Conservation (phyloP, 345 rosid species). For the Populus euphratica region DNA sequence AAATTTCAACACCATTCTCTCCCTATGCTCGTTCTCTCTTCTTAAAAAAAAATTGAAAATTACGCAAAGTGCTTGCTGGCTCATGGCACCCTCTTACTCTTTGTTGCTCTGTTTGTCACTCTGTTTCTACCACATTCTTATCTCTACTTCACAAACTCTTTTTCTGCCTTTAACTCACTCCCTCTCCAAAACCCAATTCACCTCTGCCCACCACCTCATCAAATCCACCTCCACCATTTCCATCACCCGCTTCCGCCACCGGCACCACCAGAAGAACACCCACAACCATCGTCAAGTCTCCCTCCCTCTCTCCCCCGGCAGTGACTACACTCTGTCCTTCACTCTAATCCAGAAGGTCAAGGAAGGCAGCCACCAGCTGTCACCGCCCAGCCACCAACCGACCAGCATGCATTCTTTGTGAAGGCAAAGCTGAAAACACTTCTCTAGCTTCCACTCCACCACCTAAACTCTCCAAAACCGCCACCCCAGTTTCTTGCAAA, state of each 20-base stretch:
- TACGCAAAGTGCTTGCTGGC: no score
- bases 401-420: slow-evolving; percentile 96
- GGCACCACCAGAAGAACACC: slow-evolving; percentile 27
- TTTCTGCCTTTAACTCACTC: slow-evolving; percentile 63
- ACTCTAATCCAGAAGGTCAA: no score
- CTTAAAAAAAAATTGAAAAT: background rate
- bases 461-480: slow-evolving; percentile 43
- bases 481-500: slow-evolving; percentile 51
- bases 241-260: slow-evolving; percentile 60
- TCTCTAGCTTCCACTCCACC: slow-evolving; percentile 25
- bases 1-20: background rate
- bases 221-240: slow-evolving; percentile 72
- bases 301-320: slow-evolving; percentile 86
- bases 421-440: slow-evolving; percentile 41
- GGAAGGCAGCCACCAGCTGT: no score
- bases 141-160: slow-evolving; percentile 28
- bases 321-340: slow-evolving; percentile 77
- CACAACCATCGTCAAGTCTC: slow-evolving; percentile 46
- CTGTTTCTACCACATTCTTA: slow-evolving; percentile 17
- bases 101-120: slow-evolving; percentile 28
- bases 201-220: slow-evolving; percentile 72
- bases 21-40: background rate
- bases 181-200: slow-evolving; percentile 52
- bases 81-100: slow-evolving; percentile 35
- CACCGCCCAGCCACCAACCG: no score